Base-by-base conservation (phyloP, 148 eudicot genomes). In the Vaccinium darrowii region DNA sequence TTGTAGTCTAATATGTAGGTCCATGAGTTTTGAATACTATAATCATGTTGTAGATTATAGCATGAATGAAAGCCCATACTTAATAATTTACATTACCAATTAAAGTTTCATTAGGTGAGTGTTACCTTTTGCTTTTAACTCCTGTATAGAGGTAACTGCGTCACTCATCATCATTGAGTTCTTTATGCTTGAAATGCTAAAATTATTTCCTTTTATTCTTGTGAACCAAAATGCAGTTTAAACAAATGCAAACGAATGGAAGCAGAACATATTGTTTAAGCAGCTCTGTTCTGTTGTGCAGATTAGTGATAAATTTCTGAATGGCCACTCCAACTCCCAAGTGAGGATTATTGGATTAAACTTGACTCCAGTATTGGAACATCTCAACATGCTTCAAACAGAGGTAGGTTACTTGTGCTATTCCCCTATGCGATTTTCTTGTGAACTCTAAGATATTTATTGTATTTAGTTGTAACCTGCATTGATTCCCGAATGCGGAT, bases 341-440 rank as follows among this genome's bases (percentile, higher is more conserved):
- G 86, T 87, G 86, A 80, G 69, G 80, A 85, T 89, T 27, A 57
- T 88, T 73, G 91, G 91, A 65, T 51, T 58, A 47, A 47, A 71
- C 25, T 19, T 83, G 84, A 77, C 71, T 43, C 77, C 81, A 21
- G 4, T 87, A n/a, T 36, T 84, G n/a, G 82, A 84, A 7, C 71
- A 33, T 60, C 39, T 80, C 43, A 57, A 49, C 57, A 3, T 53
- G 14, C 58, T 73, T 76, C 65, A 83, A 78, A 25, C 78, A 4
- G 71, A 62, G 75, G 86, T 49, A 84, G 54, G 57, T 50, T 78
- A 33, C 18, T 52, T 78, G 81, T 83, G 77, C 19, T 83, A 72
- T 76, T 87, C 86, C 53, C 84, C 86, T 84, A 43, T 84, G 12
- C 39, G 84, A n/a, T 11, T 63, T 67, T 58, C 65, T n/a, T 58